Conservation (phyloP, 176 grass and related monocot genomes). For the Thalia dealbata region DNA sequence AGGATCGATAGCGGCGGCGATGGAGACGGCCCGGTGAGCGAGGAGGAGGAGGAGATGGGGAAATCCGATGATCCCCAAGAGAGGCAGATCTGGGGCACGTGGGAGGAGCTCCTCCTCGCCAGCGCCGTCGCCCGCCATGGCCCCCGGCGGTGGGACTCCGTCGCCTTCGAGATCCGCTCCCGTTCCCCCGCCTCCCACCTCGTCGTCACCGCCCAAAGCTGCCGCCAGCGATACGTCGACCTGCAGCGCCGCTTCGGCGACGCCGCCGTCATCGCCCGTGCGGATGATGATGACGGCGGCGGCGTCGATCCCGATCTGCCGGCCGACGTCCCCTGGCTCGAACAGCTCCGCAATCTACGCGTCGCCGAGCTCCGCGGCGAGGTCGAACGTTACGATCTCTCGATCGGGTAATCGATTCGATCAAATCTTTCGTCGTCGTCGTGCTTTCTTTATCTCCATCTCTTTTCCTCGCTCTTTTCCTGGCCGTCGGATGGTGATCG, state of each 20-base stretch:
- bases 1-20: constrained; percentile 8
- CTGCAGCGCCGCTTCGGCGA: constrained; percentile 55
- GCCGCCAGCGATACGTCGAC: constrained; percentile 38
- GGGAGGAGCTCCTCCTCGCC: constrained; percentile 76
- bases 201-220: constrained; percentile 31
- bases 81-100: constrained; percentile 78
- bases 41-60: constrained; percentile 27
- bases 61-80: constrained; percentile 61
- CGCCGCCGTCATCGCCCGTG: neutral
- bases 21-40: neutral
- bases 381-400: constrained; percentile 73
- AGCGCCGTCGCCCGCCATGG: constrained; percentile 61
- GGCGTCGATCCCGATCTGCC: constrained; percentile 19
- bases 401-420: constrained; percentile 54
- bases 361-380: constrained; percentile 77
- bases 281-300: neutral
- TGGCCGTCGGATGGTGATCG: constrained; percentile 27
- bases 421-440: neutral
- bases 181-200: constrained; percentile 25
- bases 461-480: neutral
- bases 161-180: constrained; percentile 60
- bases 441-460: constrained; percentile 5
- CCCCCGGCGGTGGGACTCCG: constrained; percentile 54
- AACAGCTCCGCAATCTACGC: constrained; percentile 67
- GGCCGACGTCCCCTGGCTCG: constrained; percentile 34